Evolutionary conservation across 305 asterid genomes (phyloP).

Genomic region (Plantago lanceolata): DNA sequence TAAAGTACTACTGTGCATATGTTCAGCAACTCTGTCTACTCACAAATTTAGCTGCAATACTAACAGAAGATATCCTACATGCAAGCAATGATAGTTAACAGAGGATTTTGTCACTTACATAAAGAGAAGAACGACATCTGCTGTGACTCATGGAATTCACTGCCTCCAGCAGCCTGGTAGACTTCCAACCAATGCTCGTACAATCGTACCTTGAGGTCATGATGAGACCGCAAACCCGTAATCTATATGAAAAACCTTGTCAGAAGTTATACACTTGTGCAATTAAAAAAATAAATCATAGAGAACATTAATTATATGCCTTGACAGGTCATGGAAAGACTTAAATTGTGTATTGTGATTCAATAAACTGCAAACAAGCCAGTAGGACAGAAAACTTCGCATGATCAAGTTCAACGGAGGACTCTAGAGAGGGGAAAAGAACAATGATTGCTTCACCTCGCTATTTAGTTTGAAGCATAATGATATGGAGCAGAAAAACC

Average conservation of each 20-base stretch:
- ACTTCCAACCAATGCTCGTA: conserved; percentile 72
- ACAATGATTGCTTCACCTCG: conserved; percentile 3
- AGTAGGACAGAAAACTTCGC: background rate
- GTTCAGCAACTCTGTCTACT: background rate
- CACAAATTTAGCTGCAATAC: background rate
- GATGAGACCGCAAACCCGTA: conserved; percentile 30
- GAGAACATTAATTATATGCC: background rate
- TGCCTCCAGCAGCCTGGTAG: conserved; percentile 51
- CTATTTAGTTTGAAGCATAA: conserved; percentile 6
- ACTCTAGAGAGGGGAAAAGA: background rate
- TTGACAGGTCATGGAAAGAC: no score
- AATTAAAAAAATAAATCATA: background rate
- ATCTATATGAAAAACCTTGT: conserved; percentile 42
- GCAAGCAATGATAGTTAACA: conserved; percentile 13
- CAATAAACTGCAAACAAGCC: no score
- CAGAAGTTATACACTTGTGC: conserved; percentile 17
- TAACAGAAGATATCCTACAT: conserved; percentile 3
- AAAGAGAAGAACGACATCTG: conserved; percentile 62
- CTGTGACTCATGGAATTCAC: conserved; percentile 58
- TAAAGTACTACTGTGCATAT: background rate
- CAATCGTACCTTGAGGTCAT: conserved; percentile 61
- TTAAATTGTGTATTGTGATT: no score
- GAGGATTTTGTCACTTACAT: conserved; percentile 50
- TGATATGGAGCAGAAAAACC: no score
- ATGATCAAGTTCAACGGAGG: no score